These are phyloP conservation scores for Shiraia bambusicola DNA, from an alignment of 2,329 filamentous ascomycete genomes.

Conservation along the genomic window DNA sequence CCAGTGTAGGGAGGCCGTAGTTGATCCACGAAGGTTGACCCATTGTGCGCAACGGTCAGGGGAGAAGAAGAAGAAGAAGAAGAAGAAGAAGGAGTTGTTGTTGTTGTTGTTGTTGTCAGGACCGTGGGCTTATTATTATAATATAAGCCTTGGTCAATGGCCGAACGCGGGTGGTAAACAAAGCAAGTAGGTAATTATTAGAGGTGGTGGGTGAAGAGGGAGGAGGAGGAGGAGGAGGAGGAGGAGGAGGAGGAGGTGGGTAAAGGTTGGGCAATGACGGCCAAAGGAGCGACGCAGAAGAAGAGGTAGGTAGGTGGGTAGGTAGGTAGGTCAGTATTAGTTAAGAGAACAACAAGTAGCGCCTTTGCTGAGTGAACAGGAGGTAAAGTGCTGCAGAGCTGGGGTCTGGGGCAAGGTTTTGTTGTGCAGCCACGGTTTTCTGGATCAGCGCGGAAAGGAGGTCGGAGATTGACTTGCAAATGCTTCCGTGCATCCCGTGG, in stretches of 20 bases:
- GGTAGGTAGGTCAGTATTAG: too few species aligned
- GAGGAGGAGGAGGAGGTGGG: too few species aligned
- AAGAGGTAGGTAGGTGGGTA: constrained; percentile 17
- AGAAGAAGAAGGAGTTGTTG: too few species aligned
- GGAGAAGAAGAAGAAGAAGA: constrained; percentile 13
- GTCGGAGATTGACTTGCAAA: constrained; percentile 38
- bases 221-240: too few species aligned
- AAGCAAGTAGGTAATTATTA: too few species aligned
- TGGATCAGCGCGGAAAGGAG: constrained; percentile 37
- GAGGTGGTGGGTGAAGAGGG: too few species aligned
- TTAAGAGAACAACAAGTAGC: constrained; percentile 13
- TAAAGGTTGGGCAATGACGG: constrained; percentile 27
- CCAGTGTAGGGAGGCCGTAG: constrained; percentile 70
- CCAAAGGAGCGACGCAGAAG: constrained; percentile 42
- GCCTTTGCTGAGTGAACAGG: constrained; percentile 19
- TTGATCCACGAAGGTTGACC: constrained; percentile 56
- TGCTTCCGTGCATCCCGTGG: constrained; percentile 32
- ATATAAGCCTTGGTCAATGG: too few species aligned
- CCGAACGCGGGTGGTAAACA: too few species aligned
- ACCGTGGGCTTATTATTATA: too few species aligned
- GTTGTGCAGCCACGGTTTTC: constrained; percentile 28
- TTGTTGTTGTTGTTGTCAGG: too few species aligned
- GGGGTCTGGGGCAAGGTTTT: constrained; percentile 21
- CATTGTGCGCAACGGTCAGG: constrained; percentile 45
- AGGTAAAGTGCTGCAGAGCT: constrained; percentile 14